These are phyloP conservation scores for Cytospora schulzeri DNA, from an alignment of 2,329 filamentous ascomycete genomes.

Conservation along the genomic window DNA sequence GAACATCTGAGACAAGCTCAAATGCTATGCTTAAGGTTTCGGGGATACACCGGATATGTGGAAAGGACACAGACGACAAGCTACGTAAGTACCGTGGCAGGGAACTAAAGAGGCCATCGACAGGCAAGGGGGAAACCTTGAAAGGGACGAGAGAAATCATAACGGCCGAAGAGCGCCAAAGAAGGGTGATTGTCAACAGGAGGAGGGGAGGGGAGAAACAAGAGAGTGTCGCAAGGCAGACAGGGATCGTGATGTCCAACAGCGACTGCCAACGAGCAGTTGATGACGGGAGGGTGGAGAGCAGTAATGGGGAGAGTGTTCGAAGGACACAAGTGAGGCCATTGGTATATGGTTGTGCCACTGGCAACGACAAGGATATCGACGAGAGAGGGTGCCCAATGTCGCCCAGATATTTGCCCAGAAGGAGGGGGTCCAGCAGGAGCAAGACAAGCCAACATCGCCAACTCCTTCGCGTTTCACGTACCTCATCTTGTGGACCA, in stretches of 20 bases:
- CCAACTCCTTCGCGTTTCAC: background rate
- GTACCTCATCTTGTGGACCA: conserved; percentile 19
- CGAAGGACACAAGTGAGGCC: background rate
- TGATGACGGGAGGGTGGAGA: background rate
- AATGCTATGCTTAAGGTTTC: background rate
- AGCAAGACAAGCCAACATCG: background rate
- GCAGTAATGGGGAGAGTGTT: background rate
- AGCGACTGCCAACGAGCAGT: background rate
- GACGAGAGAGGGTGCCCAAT: background rate
- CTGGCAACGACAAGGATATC: background rate
- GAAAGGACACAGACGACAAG: background rate
- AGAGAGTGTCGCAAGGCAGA: background rate
- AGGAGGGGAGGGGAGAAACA: background rate
- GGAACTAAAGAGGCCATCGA: background rate
- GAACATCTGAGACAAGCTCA: background rate
- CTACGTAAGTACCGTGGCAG: background rate
- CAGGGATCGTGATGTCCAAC: background rate
- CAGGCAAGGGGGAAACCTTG: background rate
- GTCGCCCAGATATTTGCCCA: too few relatives aligned
- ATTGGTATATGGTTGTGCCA: background rate
- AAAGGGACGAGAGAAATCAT: background rate
- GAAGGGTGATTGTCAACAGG: background rate
- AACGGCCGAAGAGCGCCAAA: background rate
- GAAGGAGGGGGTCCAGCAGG: too few relatives aligned
- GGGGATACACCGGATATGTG: background rate